phyloP scores from a whole-genome alignment of 139 green algal genomes.

The Tetraselmis chui region DNA sequence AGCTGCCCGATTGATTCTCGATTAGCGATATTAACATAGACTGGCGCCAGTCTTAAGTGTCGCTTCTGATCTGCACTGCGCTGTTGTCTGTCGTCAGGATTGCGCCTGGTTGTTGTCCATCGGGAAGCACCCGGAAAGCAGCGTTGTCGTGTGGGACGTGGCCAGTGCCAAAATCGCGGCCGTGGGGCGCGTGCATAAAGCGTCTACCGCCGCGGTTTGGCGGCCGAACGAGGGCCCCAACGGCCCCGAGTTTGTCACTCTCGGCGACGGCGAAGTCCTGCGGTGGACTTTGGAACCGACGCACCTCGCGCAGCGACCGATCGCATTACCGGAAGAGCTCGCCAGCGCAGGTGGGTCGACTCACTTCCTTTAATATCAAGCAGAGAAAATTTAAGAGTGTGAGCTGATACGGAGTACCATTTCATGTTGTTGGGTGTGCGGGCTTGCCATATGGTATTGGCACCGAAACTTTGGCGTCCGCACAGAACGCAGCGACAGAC shows the following conservation, averaged over 20 bases:
- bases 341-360: neutral
- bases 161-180: slow-evolving; percentile 18
- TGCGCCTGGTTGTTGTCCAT: slow-evolving; percentile 30
- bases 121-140: slow-evolving; percentile 21
- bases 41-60: too few species aligned
- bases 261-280: slow-evolving; percentile 29
- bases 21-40: too few species aligned
- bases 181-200: slow-evolving; percentile 16
- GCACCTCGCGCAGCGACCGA: slow-evolving; percentile 26
- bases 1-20: too few species aligned
- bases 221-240: neutral
- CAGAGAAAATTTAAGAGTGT: too few species aligned
- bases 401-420: too few species aligned
- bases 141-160: slow-evolving; percentile 45
- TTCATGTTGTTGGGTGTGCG: too few species aligned
- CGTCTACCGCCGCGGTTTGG: slow-evolving; percentile 27
- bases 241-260: slow-evolving; percentile 38
- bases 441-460: too few species aligned
- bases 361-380: too few species aligned
- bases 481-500: too few species aligned
- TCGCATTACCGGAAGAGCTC: slow-evolving; percentile 12
- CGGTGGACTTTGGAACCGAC: slow-evolving; percentile 43
- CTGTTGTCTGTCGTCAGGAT: slow-evolving; percentile 12
- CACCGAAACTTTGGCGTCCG: too few species aligned
- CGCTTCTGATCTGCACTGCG: too few species aligned